phyloP scores from a whole-genome alignment of 768 basidiomycete species.

The Chalciporus pseudorubinellus region DNA sequence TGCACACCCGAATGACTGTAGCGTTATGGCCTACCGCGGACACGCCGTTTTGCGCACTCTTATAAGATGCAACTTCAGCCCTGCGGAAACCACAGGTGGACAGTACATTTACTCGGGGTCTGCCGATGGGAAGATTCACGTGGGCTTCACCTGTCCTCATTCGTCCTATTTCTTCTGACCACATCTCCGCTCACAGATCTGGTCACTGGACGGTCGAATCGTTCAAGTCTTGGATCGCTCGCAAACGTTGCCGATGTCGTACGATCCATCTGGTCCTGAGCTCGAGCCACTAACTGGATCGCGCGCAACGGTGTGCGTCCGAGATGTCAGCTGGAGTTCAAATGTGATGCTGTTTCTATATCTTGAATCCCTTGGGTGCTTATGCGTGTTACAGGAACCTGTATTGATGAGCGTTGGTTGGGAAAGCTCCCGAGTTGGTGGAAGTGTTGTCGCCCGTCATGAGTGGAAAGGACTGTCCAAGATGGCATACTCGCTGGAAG shows the following conservation, averaged over 20 bases:
- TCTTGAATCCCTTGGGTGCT: conserved; percentile 1
- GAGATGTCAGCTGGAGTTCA: conserved; percentile 96
- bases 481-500: conserved; percentile 62
- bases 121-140: conserved; percentile 81
- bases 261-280: conserved; percentile 69
- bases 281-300: conserved; percentile 29
- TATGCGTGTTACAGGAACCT: conserved; percentile 57
- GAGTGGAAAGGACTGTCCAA: conserved; percentile 95
- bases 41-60: conserved; percentile 88
- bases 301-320: conserved; percentile 56
- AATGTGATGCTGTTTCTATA: conserved; percentile 42
- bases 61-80: conserved; percentile 96
- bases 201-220: conserved; percentile 88
- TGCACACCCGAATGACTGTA: conserved; percentile 86
- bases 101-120: conserved; percentile 96
- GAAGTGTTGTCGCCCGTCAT: conserved; percentile 84
- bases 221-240: conserved; percentile 84
- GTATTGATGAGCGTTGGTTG: conserved; percentile 91
- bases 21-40: conserved; percentile 93
- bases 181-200: conserved; percentile 56
- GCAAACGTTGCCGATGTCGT: conserved; percentile 64
- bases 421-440: conserved; percentile 55
- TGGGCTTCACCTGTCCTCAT: conserved; percentile 33
- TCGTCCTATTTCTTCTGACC: conserved; percentile 1
- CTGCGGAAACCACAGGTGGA: conserved; percentile 84